Conservation (phyloP, 2,329 filamentous ascomycete species). For the Davidsoniella eucalypti region DNA sequence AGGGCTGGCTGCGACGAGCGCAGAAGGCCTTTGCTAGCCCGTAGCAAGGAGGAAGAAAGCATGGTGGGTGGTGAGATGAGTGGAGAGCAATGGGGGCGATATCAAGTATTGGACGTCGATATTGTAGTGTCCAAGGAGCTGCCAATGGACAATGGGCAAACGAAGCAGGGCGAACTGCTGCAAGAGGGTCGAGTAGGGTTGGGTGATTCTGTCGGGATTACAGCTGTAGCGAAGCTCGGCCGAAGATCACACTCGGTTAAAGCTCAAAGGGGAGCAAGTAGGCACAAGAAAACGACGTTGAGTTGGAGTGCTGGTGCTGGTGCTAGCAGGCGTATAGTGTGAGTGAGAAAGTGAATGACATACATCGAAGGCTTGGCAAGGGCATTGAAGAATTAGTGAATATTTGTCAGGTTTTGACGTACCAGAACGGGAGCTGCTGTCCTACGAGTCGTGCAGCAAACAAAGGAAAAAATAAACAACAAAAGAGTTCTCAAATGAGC, state of each 20-base stretch:
- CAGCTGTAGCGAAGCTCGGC: conserved; percentile 10
- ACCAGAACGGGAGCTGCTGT: not conserved
- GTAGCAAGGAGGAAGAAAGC: conserved; percentile 12
- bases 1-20: conserved; percentile 30
- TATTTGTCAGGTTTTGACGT: not conserved
- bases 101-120: too few relatives aligned
- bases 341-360: too few relatives aligned
- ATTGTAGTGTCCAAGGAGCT: not conserved
- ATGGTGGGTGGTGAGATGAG: conserved; percentile 5
- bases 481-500: conserved; percentile 8
- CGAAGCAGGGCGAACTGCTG: not conserved
- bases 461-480: not conserved
- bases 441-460: conserved; percentile 1
- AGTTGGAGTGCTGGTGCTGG: too few relatives aligned
- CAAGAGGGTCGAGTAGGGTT: not conserved
- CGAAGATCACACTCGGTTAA: conserved; percentile 9
- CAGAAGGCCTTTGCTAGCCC: conserved; percentile 45
- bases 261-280: not conserved
- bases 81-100: not conserved
- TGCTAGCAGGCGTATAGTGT: too few relatives aligned
- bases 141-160: too few relatives aligned
- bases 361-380: too few relatives aligned
- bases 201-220: conserved; percentile 10
- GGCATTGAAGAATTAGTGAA: not conserved
- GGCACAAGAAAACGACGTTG: not conserved